Conservation (phyloP, 441 rosid species). For the Syzygium malaccense region DNA sequence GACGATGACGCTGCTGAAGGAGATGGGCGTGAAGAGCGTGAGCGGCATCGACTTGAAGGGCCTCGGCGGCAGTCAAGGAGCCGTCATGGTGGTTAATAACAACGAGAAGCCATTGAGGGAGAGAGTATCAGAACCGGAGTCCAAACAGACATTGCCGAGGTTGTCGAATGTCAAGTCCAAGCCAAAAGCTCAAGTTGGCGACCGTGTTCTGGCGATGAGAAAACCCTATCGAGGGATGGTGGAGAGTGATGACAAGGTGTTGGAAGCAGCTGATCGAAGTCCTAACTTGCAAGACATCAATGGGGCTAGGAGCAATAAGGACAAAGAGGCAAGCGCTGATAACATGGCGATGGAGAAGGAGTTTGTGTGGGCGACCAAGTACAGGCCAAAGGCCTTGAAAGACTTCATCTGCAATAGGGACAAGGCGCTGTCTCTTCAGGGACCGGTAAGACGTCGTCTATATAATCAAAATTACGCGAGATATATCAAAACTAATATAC, state of each 20-base stretch:
- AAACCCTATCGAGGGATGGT: neutral
- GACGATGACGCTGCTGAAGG: neutral
- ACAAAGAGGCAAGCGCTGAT: neutral
- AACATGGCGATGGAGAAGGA: neutral
- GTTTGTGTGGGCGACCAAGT: constrained; percentile 10
- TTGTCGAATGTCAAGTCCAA: neutral
- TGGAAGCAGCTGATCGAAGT: neutral
- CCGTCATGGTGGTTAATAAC: neutral
- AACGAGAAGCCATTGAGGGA: constrained; percentile 18
- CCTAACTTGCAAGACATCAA: neutral
- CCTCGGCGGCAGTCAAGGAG: neutral
- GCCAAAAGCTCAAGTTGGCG: neutral
- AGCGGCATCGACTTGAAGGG: neutral
- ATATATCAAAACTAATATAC: neutral
- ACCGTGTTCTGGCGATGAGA: neutral
- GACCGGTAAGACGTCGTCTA: neutral
- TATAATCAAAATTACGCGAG: neutral
- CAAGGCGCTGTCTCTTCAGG: neutral
- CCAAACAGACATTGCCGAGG: neutral
- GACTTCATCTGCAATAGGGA: constrained; percentile 11
- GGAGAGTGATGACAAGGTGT: neutral
- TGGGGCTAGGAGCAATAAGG: neutral
- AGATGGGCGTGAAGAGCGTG: neutral
- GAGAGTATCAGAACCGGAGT: constrained; percentile 3
- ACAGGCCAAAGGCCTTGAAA: constrained; percentile 6